These are phyloP conservation scores for Hypholoma fasciculare DNA, from an alignment of 768 basidiomycete species.

Conservation along the genomic window DNA sequence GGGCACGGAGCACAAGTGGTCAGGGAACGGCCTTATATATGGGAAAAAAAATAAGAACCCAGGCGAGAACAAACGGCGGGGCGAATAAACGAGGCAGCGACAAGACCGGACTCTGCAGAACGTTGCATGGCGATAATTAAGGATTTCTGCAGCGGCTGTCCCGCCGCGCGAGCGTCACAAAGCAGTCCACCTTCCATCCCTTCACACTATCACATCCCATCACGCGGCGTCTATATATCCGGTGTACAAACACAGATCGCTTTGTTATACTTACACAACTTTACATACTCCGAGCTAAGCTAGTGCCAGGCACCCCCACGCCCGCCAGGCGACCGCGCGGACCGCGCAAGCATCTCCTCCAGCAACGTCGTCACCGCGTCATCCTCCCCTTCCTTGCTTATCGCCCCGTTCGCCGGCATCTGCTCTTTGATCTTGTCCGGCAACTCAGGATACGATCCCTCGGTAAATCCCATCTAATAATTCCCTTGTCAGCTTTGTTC, in stretches of 20 bases:
- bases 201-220: constrained; percentile 8
- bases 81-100: constrained; percentile 15
- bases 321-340: constrained; percentile 33
- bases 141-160: not conserved
- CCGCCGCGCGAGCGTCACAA: not conserved
- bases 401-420: constrained; percentile 39
- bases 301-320: constrained; percentile 22
- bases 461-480: constrained; percentile 73
- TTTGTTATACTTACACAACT: not conserved
- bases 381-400: constrained; percentile 60
- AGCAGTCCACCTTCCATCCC: not conserved
- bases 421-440: constrained; percentile 49
- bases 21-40: not conserved
- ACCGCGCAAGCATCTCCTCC: constrained; percentile 53
- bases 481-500: constrained; percentile 8
- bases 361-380: constrained; percentile 64
- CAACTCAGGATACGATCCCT: constrained; percentile 53
- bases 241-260: not conserved
- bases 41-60: not conserved
- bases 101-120: constrained; percentile 12
- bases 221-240: not conserved
- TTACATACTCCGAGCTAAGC: not conserved
- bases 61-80: constrained; percentile 13
- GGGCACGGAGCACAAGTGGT: too few relatives aligned
- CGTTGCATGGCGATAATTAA: constrained; percentile 19